Conservation (phyloP, 1,284 basidiomycete genomes). For the Trametes pubescens region DNA sequence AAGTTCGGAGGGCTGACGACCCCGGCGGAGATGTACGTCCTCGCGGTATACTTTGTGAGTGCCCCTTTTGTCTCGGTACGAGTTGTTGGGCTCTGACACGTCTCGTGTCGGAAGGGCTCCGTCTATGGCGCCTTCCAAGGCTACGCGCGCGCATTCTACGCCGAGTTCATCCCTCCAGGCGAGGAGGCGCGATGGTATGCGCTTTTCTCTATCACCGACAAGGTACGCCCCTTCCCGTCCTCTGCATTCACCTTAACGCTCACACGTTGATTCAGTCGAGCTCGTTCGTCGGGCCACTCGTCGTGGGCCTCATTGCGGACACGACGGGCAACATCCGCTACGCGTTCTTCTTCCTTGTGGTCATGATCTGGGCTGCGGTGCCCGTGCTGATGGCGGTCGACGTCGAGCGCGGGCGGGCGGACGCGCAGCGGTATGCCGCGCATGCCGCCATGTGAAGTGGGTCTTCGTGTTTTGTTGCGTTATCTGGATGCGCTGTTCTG, state of each 20-base stretch:
- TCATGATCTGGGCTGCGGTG: constrained; percentile 82
- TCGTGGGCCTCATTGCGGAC: constrained; percentile 88
- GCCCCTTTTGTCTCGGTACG: constrained; percentile 17
- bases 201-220: constrained; percentile 89
- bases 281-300: constrained; percentile 87
- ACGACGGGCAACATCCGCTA: constrained; percentile 89
- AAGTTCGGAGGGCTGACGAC: constrained; percentile 79
- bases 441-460: not conserved
- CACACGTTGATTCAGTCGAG: constrained; percentile 63
- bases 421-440: constrained; percentile 64
- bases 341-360: constrained; percentile 86
- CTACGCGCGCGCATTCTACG: constrained; percentile 82
- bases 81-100: constrained; percentile 1
- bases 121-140: constrained; percentile 84
- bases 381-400: constrained; percentile 79
- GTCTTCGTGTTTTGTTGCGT: no score
- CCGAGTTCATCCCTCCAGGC: constrained; percentile 78
- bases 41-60: constrained; percentile 83
- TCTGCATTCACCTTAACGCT: not conserved
- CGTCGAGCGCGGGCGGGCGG: constrained; percentile 69
- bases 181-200: constrained; percentile 85
- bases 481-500: no score
- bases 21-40: constrained; percentile 83
- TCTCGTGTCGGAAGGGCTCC: constrained; percentile 51
- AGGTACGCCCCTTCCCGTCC: constrained; percentile 52